These are phyloP conservation scores for Tolypocladium guangdongense DNA, from an alignment of 2,329 filamentous ascomycete genomes.

Conservation along the genomic window DNA sequence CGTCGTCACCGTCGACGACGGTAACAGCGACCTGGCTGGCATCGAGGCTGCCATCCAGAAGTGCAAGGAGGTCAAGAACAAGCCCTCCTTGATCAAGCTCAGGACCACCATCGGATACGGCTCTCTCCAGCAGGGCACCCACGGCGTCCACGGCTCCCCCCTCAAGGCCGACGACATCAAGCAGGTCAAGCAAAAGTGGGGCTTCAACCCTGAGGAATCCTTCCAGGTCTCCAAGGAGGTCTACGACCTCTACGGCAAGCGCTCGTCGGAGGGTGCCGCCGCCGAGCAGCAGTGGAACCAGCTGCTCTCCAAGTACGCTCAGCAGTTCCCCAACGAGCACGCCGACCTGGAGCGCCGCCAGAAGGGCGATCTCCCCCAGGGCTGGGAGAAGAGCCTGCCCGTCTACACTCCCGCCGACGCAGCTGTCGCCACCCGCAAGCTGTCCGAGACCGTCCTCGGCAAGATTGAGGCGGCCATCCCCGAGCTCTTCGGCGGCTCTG, in stretches of 20 bases:
- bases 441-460: conserved; percentile 86
- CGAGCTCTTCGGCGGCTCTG: conserved; percentile 90
- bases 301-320: conserved; percentile 75
- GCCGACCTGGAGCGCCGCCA: conserved; percentile 75
- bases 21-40: conserved; percentile 74
- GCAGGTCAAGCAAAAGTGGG: conserved; percentile 89
- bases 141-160: conserved; percentile 90
- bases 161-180: conserved; percentile 91
- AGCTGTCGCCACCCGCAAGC: conserved; percentile 86
- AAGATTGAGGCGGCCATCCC: conserved; percentile 76
- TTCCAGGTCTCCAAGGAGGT: conserved; percentile 93
- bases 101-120: conserved; percentile 96
- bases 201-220: conserved; percentile 87
- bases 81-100: conserved; percentile 94
- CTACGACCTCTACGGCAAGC: conserved; percentile 82
- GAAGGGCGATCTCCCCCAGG: conserved; percentile 75
- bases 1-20: conserved; percentile 70
- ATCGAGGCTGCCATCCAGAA: conserved; percentile 84
- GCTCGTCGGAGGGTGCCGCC: conserved; percentile 74
- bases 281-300: conserved; percentile 92
- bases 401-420: conserved; percentile 78
- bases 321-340: conserved; percentile 67
- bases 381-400: conserved; percentile 91
- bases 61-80: conserved; percentile 82
- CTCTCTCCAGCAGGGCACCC: conserved; percentile 84